These are phyloP conservation scores for Neofusicoccum ribis DNA, from an alignment of 2,329 filamentous ascomycete genomes.

Conservation along the genomic window DNA sequence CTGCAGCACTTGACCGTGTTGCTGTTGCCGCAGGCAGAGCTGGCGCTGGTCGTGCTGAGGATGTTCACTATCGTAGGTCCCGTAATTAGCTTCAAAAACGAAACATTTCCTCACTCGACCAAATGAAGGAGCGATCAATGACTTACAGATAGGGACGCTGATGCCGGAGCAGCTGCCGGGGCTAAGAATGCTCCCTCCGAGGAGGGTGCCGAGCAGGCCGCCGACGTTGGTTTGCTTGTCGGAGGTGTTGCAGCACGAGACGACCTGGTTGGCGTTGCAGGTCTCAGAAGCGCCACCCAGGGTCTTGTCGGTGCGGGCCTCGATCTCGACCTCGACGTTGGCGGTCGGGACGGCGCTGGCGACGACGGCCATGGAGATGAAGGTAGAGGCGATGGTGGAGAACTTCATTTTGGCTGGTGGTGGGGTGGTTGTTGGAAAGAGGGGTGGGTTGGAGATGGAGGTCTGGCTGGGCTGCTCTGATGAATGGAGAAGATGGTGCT, in stretches of 20 bases:
- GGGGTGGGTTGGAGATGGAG: constrained; percentile 6
- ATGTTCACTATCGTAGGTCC: neutral
- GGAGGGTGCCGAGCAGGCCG: constrained; percentile 17
- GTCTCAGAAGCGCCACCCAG: constrained; percentile 10
- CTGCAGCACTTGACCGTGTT: constrained; percentile 23
- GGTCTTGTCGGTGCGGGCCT: constrained; percentile 17
- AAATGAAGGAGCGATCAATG: neutral
- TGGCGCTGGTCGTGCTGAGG: neutral
- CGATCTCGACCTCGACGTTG: neutral
- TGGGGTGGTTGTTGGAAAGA: neutral
- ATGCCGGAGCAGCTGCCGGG: constrained; percentile 14
- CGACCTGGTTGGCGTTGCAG: constrained; percentile 21
- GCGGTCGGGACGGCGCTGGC: constrained; percentile 19
- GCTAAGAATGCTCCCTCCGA: constrained; percentile 10
- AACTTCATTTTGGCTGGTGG: constrained; percentile 24
- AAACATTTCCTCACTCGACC: too few relatives aligned
- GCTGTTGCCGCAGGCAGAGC: neutral
- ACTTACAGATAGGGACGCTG: neutral
- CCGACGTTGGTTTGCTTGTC: constrained; percentile 19
- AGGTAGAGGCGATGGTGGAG: constrained; percentile 17
- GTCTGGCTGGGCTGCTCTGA: neutral
- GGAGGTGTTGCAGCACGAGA: constrained; percentile 24
- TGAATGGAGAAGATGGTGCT: constrained; percentile 9
- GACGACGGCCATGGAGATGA: constrained; percentile 22
- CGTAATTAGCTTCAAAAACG: neutral